Evolutionary conservation across 768 basidiomycete species (phyloP), one percentile per base, ranked within the genome.

Genomic region (Leccinum disarticulatum): DNA sequence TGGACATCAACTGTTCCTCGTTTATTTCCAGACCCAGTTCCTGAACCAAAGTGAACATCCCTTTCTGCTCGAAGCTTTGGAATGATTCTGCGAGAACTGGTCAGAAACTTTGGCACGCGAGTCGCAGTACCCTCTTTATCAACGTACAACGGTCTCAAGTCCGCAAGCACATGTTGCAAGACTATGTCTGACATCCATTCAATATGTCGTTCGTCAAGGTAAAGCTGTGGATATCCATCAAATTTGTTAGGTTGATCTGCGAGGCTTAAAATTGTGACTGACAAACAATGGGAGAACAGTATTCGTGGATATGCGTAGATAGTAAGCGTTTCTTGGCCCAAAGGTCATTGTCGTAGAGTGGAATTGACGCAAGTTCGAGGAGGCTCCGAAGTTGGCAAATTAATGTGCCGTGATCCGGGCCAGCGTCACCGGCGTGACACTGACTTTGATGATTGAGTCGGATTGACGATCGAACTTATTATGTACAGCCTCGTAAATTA

Each of bases 141-240:
- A 15, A 65, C 79, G 54, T 41, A 85, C 92, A 87, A 77, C 59
- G 90, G 87, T 63, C 89, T 82, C 51, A 97, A 73, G 71, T 93
- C 92, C 10, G 83, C 81, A 2, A 97, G 80, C 17, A 96, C 90
- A 65, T 86, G 83, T 67, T 94, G 93, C 3, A 96, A 77, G 46
- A 90, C 80, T 27, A 74, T 66, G 66, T 96, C 93, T 6, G 88
- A 86, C 93, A 97, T 96, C 95, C 95, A 97, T 57, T 86, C 80
- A 15, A 91, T 74, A 77, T 97, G 95, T 11, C 85, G 82, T 63
- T 92, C 91, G 68, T 97, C 95, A 30, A 97, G 83, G 73, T 95
- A 95, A 4, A 95, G 75, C 87, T 90, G 61, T 55, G 36, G 53
- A 51, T 56, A 50, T 56, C 33, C 9, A 49, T 59, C 4, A 4